Conservation (phyloP, 257 asterid species). For the Gardenia jasminoides region DNA sequence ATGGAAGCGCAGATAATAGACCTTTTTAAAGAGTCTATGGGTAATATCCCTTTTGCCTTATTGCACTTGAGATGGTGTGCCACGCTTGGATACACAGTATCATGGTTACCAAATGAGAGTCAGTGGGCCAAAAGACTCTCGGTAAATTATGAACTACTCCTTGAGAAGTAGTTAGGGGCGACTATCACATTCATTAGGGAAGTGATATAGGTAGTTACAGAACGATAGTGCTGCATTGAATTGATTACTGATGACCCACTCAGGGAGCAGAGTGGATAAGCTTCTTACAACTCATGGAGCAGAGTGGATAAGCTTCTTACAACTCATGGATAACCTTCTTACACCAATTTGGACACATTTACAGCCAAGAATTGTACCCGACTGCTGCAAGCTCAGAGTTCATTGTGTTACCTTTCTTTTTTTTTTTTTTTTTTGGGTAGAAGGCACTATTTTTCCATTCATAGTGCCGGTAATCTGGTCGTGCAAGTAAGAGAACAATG, state of each 20-base stretch:
- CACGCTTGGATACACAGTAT: conserved; percentile 35
- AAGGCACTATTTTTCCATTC: neutral
- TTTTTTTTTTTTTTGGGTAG: neutral
- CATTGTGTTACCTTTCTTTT: neutral
- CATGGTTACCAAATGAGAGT: conserved; percentile 65
- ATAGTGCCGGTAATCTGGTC: neutral
- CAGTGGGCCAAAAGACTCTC: conserved; percentile 72
- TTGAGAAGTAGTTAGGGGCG: neutral
- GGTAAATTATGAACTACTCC: conserved; percentile 32
- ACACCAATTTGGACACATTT: neutral
- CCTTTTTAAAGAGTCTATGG: conserved; percentile 43
- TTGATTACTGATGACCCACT: neutral
- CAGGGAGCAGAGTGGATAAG: neutral
- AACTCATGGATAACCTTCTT: neutral
- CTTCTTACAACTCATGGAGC: no score
- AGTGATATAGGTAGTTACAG: neutral
- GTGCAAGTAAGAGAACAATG: neutral
- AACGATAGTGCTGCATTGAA: neutral
- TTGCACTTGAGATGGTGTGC: conserved; percentile 80
- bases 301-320: neutral
- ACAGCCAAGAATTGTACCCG: neutral
- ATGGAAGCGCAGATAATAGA: conserved; percentile 40
- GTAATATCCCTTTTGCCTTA: conserved; percentile 50
- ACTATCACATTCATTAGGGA: neutral
- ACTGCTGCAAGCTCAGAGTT: neutral